Conservation (phyloP, 1,139 yeast species). For the Taphrina sp. region DNA sequence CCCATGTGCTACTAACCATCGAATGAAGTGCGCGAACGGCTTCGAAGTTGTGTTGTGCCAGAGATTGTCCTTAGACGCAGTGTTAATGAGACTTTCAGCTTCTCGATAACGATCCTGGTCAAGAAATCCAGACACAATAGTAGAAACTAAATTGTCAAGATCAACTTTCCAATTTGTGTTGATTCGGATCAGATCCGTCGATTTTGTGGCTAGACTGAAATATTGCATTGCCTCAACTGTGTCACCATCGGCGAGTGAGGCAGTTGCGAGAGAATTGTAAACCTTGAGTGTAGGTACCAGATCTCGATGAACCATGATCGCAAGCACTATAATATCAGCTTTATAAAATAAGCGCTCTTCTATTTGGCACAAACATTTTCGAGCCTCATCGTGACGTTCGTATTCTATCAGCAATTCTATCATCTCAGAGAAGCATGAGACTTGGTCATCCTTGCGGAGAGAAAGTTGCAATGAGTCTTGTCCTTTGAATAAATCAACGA, state of each 20-base stretch:
- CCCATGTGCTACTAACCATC: conserved; percentile 6
- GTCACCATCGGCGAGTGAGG: background rate
- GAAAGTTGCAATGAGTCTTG: background rate
- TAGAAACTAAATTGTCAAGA: conserved; percentile 4
- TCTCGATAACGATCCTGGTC: conserved; percentile 13
- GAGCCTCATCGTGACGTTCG: conserved; percentile 13
- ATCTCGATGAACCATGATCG: conserved; percentile 7
- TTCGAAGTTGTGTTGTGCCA: conserved; percentile 23
- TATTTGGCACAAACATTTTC: background rate
- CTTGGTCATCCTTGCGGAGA: conserved; percentile 14
- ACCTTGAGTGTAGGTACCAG: conserved; percentile 2
- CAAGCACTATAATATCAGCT: background rate
- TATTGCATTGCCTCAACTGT: conserved; percentile 4
- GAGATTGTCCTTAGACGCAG: background rate
- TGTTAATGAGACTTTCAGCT: conserved; percentile 16
- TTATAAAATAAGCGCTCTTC: background rate
- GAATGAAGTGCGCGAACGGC: conserved; percentile 8
- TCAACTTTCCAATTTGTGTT: conserved; percentile 4
- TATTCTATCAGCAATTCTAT: background rate
- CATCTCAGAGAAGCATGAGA: conserved; percentile 1
- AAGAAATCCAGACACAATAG: conserved; percentile 16
- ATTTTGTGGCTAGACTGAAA: conserved; percentile 9
- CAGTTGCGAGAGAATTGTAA: conserved; percentile 4
- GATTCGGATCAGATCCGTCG: conserved; percentile 7
- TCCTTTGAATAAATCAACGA: conserved; percentile 8